phyloP scores from a whole-genome alignment of 371 early-diverging fungal genomes.

The Haplosporangium sp. region DNA sequence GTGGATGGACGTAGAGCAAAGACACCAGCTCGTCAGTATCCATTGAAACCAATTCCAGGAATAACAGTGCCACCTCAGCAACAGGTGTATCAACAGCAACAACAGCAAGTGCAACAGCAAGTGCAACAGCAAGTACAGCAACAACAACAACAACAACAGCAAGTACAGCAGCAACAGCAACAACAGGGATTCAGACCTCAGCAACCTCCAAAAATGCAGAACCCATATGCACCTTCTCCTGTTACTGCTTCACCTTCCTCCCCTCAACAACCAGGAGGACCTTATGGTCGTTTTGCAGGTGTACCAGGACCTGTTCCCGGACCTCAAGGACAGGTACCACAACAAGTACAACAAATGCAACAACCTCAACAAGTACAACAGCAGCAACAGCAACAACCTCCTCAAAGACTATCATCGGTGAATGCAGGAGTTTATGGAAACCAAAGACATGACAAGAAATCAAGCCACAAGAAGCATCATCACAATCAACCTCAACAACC shows the following conservation, averaged over 20 bases:
- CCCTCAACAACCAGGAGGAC: constrained; percentile 33
- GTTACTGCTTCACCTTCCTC: constrained; percentile 30
- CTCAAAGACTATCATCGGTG: constrained; percentile 31
- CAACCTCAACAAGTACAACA: too few relatives aligned
- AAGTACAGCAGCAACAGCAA: constrained; percentile 20
- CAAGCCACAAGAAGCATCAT: constrained; percentile 46
- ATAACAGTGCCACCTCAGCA: constrained; percentile 10
- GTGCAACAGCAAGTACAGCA: constrained; percentile 19
- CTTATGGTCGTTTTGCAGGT: constrained; percentile 21
- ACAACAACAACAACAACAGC: constrained; percentile 18
- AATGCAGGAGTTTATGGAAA: constrained; percentile 32
- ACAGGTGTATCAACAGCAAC: constrained; percentile 17
- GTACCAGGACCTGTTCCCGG: constrained; percentile 22
- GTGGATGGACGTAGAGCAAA: constrained; percentile 48
- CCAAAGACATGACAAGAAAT: constrained; percentile 42
- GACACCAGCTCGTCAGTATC: constrained; percentile 43
- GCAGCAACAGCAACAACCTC: constrained; percentile 8
- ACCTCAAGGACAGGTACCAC: constrained; percentile 11
- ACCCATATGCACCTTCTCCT: constrained; percentile 25
- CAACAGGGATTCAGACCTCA: constrained; percentile 27
- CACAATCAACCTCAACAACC: constrained; percentile 34
- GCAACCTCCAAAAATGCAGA: constrained; percentile 33
- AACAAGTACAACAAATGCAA: too few relatives aligned
- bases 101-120: constrained; percentile 15
- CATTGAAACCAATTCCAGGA: constrained; percentile 42